These are phyloP conservation scores for Neurospora sp. DNA, from an alignment of 495 filamentous ascomycete genomes.

Conservation along the genomic window DNA sequence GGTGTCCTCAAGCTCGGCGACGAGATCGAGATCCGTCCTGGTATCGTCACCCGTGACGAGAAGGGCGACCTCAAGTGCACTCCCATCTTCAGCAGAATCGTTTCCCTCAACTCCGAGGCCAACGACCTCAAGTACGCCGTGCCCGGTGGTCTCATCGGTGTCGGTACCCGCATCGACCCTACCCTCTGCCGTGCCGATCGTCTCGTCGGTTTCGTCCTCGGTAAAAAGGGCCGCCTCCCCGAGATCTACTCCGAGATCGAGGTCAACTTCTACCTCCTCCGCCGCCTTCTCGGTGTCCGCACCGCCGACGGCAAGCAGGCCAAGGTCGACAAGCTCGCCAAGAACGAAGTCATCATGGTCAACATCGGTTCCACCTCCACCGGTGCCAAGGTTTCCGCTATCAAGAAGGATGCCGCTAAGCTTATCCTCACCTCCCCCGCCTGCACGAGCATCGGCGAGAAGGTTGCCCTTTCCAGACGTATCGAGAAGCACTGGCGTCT, in stretches of 20 bases:
- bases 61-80: conserved; percentile 91
- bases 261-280: conserved; percentile 97
- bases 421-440: conserved; percentile 68
- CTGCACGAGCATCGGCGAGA: conserved; percentile 90
- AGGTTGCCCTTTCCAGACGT: conserved; percentile 89
- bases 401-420: conserved; percentile 95
- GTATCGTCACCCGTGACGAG: conserved; percentile 88
- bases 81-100: conserved; percentile 89
- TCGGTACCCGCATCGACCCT: conserved; percentile 92
- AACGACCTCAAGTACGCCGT: conserved; percentile 98
- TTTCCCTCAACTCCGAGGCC: conserved; percentile 91
- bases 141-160: conserved; percentile 92
- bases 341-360: conserved; percentile 98
- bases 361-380: conserved; percentile 97
- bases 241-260: conserved; percentile 96
- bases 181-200: conserved; percentile 97
- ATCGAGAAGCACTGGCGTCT: conserved; percentile 99
- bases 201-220: conserved; percentile 95
- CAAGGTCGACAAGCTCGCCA: conserved; percentile 93
- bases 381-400: conserved; percentile 86
- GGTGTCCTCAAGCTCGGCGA: conserved; percentile 93
- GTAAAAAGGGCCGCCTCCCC: conserved; percentile 80
- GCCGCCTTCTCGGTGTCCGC: conserved; percentile 89
- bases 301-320: conserved; percentile 97
- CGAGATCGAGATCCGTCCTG: conserved; percentile 95